Conservation (phyloP, 1,284 basidiomycete genomes). For the Ceratobasidium papillatum region DNA sequence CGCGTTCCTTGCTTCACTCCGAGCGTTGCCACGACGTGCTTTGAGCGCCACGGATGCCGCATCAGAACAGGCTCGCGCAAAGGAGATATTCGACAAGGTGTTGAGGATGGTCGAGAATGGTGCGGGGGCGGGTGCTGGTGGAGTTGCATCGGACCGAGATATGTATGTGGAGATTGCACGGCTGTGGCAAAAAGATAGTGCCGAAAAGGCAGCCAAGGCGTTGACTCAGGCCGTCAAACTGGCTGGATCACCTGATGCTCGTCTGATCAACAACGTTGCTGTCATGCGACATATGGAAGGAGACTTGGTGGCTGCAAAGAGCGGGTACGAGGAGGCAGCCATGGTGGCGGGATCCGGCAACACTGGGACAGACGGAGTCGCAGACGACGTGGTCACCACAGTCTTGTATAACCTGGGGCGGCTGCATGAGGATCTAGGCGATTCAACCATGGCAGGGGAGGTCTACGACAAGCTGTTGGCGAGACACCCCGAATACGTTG, state of each 20-base stretch:
- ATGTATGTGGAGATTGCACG: constrained; percentile 87
- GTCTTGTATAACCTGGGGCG: constrained; percentile 89
- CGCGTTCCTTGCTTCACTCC: constrained; percentile 87
- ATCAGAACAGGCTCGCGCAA: constrained; percentile 76
- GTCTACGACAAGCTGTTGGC: constrained; percentile 85
- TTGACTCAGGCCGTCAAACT: constrained; percentile 76
- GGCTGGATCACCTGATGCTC: constrained; percentile 62
- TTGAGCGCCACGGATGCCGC: constrained; percentile 76
- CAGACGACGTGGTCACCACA: constrained; percentile 71
- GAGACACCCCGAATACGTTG: constrained; percentile 91
- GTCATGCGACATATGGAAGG: constrained; percentile 78
- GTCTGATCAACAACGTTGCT: constrained; percentile 85
- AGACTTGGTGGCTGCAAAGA: constrained; percentile 63
- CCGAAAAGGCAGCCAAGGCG: constrained; percentile 75
- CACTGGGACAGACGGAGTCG: constrained; percentile 59
- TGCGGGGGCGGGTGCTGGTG: constrained; percentile 16
- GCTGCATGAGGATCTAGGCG: constrained; percentile 84
- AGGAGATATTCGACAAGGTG: constrained; percentile 82
- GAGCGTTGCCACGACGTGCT: constrained; percentile 79
- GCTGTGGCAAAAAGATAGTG: constrained; percentile 83
- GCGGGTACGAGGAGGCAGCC: constrained; percentile 73
- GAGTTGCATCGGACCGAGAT: constrained; percentile 65
- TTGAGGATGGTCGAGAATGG: constrained; percentile 66
- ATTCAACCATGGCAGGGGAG: constrained; percentile 74
- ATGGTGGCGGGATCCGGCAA: constrained; percentile 59